Base-by-base conservation (phyloP, 2,329 filamentous ascomycete genomes). In the Ophiostoma ulmi region DNA sequence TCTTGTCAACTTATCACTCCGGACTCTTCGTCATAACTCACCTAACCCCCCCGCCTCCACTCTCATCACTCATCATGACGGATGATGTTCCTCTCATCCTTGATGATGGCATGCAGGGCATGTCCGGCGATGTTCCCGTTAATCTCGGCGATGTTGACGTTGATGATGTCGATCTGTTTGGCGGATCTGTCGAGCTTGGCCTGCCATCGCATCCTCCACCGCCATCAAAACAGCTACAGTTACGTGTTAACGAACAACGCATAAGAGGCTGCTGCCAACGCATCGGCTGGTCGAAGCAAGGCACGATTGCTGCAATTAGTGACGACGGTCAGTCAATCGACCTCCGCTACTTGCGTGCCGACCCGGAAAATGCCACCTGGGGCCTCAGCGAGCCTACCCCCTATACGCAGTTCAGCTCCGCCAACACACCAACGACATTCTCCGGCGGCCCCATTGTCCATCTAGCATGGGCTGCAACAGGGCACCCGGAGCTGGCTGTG, bases 201-300 rank as follows among this genome's bases (percentile, higher is more conserved):
- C 79, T 88, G 31, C 80, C 85, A 35, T 75, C 83, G 10, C 79
- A 83, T 7, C 79, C 83, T 6, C 79, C 83, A 4, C 71, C 73
- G 1, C 82, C 85, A 14, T 83, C 86, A 70, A 92, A 90, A 78
- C 87, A 90, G 70, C 84, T 97, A 26, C 85, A 88, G 44, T 87
- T 90, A 76, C 87, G 91, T 70, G 80, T 97, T 52, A 91, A 95
- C 78, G 91, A 96, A 76, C 83, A 95, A 75, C 88, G 91, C 74
- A 83, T 85, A 71, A 87, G 87, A 72, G 93, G 93, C 20, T 95
- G 91, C 78, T 92, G 90, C 83, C 91, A 93, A 93, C 88, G 88
- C 74, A 86, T 97, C 70, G 89, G 91, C 39, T 98, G 94, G 94
- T 97, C 94, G 13, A 93, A 90, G 76, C 87, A 88, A 72, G 94